Conservation (phyloP, 1,284 basidiomycete genomes). For the Ceraceosorus guamensis region DNA sequence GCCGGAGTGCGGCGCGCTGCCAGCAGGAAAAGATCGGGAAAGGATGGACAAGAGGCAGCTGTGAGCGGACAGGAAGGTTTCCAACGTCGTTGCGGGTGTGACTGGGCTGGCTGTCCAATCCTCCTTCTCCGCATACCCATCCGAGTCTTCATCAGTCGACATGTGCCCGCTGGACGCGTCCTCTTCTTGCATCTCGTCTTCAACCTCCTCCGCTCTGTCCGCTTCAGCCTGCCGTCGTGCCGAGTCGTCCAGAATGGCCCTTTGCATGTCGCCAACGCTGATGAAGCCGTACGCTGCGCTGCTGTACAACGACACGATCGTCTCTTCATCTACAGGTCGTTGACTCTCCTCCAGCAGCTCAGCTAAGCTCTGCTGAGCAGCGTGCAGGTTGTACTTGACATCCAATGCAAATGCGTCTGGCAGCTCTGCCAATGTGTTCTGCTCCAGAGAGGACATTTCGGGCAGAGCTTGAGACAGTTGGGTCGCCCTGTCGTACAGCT, state of each 20-base stretch:
- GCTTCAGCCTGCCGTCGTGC: too few relatives aligned
- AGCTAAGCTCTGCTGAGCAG: constrained; percentile 18
- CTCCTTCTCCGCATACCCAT: background rate
- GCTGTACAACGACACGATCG: background rate
- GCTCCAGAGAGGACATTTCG: too few relatives aligned
- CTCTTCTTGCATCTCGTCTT: background rate
- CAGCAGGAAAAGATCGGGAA: too few relatives aligned
- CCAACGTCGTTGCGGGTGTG: background rate
- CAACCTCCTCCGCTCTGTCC: too few relatives aligned
- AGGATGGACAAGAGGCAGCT: background rate
- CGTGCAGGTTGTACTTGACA: constrained; percentile 18
- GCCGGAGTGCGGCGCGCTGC: too few relatives aligned
- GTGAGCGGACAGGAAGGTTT: background rate
- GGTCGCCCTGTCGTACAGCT: constrained; percentile 11
- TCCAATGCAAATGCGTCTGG: constrained; percentile 28
- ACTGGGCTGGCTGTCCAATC: background rate
- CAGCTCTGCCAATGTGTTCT: constrained; percentile 2
- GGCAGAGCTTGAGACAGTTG: background rate
- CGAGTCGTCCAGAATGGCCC: background rate
- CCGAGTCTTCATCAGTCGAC: background rate
- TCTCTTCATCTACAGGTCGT: background rate
- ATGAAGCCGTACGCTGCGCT: background rate
- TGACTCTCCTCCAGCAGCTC: constrained; percentile 20
- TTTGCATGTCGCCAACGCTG: background rate
- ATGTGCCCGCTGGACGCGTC: background rate